Evolutionary conservation across 1,284 basidiomycete species (phyloP).

Genomic region (Moesziomyces globuligerus): DNA sequence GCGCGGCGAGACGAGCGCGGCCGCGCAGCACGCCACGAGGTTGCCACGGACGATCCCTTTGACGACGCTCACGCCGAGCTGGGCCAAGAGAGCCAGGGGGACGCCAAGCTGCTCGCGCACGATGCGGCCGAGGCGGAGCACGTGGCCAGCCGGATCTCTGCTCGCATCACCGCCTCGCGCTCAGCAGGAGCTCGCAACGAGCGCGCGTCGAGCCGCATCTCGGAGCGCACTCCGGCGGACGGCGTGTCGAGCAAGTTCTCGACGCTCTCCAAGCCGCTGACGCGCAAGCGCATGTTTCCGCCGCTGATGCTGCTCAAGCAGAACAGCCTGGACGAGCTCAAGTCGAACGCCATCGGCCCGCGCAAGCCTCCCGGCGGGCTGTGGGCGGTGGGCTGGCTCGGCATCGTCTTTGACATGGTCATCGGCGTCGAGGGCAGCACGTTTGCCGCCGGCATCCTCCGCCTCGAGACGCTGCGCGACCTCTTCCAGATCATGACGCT

Average conservation of each 20-base stretch:
- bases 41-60: background rate
- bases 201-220: conserved; percentile 1
- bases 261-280: conserved; percentile 37
- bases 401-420: conserved; percentile 58
- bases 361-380: conserved; percentile 56
- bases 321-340: conserved; percentile 58
- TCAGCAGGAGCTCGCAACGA: conserved; percentile 1
- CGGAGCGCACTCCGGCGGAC: conserved; percentile 17
- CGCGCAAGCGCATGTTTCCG: conserved; percentile 54
- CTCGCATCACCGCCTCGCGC: conserved; percentile 15
- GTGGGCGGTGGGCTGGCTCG: conserved; percentile 43
- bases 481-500: conserved; percentile 57
- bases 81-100: conserved; percentile 15
- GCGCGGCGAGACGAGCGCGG: background rate
- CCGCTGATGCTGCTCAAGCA: conserved; percentile 59
- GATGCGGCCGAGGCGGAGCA: conserved; percentile 30
- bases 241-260: conserved; percentile 44
- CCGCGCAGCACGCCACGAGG: background rate
- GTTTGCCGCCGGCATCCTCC: conserved; percentile 56
- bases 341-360: conserved; percentile 62
- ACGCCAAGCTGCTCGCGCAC: conserved; percentile 16
- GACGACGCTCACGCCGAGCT: conserved; percentile 10
- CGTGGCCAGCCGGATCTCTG: conserved; percentile 43
- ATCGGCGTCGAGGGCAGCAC: conserved; percentile 60
- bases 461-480: conserved; percentile 55